Evolutionary conservation across 495 filamentous ascomycete species (phyloP), one percentile per base, ranked within the genome.

Genomic region (Hyaloscypha hepaticicola): DNA sequence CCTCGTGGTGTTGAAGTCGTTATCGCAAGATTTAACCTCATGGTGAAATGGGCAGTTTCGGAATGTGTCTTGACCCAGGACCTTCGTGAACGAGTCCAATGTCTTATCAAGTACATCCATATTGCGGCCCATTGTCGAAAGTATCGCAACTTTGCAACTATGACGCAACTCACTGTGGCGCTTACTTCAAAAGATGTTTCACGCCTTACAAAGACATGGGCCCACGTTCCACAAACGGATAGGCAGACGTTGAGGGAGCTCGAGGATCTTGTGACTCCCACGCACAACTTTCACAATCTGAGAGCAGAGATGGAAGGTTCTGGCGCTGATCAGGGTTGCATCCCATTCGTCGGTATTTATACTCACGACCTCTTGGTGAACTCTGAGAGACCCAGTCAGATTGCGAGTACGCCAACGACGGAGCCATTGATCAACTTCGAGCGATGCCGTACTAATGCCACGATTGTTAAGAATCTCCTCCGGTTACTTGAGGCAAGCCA

Each of bases 341-440:
- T 99, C 72, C 96, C 96, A 3, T 97, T 99, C 73, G 91, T 99
- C 72, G 95, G 92, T 78, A 87, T 83, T 53, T 99, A 98, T 74
- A 94, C 93, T 5, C 93, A 97, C 70, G 96, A 99, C 70, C 82
- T 99, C n/a, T 91, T 96, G 34, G 96, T 93, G 76, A 99, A 98
- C 73, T 86, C 91, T 0, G 92, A 97, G 75, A 89, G 96, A 70
- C 93, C 94, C 19, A 81, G 82, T 21, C 80, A 86, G 73, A 82
- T 89, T 80, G 88, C 71, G 61, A 89, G 78, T 69, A 85, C 84
- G 24, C 83, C 85, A 59, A 84, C 83, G 16, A 83, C 82, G 19
- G 90, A 92, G 66, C 85, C 90, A 28, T 77, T 99, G 56, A 86
- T 98, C 64, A 99, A 99, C 73, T 98, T 98, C 73, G 96, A 98